phyloP scores from a whole-genome alignment of 2,329 filamentous ascomycete species.

The Dactylellina cionopaga region DNA sequence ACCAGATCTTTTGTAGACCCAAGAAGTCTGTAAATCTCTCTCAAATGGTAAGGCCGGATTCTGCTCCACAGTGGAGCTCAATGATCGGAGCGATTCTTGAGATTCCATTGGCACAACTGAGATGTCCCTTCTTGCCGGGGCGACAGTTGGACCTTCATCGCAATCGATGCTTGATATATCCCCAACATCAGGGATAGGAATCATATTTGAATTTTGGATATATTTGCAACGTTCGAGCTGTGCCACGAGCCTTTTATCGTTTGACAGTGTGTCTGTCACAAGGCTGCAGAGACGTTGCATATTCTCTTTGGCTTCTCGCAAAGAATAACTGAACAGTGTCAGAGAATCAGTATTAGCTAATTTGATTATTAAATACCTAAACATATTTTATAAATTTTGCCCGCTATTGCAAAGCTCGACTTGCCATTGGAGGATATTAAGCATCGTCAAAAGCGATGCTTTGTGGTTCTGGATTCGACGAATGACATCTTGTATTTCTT shows the following conservation, averaged over 20 bases:
- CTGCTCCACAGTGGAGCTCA: background rate
- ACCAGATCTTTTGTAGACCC: slow-evolving; percentile 15
- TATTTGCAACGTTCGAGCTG: background rate
- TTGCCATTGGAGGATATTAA: slow-evolving; percentile 31
- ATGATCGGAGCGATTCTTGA: background rate
- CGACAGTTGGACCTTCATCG: background rate
- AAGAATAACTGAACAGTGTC: background rate
- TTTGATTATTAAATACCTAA: no score
- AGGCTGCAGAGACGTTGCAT: background rate
- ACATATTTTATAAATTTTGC: background rate
- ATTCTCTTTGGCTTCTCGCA: slow-evolving; percentile 2
- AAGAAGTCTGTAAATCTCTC: slow-evolving; percentile 2
- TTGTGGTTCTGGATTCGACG: slow-evolving; percentile 31
- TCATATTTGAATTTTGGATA: background rate
- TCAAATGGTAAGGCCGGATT: background rate
- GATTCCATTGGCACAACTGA: background rate
- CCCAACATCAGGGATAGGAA: background rate
- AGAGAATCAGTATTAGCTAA: background rate
- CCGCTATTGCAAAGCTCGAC: background rate
- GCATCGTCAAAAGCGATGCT: slow-evolving; percentile 6
- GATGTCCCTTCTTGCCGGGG: background rate
- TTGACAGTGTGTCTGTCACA: background rate
- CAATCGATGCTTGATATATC: background rate
- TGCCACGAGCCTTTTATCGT: background rate
- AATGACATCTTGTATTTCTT: slow-evolving; percentile 13